Conservation (phyloP, 2,329 filamentous ascomycete species). For the Diaporthe nobilis region DNA sequence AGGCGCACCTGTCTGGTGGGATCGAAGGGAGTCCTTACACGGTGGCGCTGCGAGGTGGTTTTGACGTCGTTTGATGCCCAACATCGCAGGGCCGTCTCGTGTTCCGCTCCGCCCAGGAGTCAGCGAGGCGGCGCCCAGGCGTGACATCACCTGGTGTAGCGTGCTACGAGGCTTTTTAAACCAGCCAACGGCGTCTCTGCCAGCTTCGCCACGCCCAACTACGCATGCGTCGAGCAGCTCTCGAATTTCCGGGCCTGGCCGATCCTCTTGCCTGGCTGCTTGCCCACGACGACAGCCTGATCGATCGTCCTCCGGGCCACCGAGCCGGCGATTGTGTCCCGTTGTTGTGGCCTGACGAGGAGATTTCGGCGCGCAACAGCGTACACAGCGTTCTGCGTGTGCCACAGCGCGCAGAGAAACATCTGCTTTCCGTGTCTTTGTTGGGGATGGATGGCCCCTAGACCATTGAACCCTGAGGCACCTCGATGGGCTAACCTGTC, state of each 20-base stretch:
- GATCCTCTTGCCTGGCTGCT: not conserved
- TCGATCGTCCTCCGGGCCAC: not conserved
- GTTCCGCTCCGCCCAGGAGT: not conserved
- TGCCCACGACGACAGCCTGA: not conserved
- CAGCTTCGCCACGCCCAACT: not conserved
- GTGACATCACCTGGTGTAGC: not conserved
- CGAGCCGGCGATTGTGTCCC: not conserved
- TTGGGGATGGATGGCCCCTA: not conserved
- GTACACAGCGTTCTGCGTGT: not conserved
- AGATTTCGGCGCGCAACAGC: not conserved
- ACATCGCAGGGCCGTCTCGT: not conserved
- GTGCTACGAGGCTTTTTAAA: not conserved
- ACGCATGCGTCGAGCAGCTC: not conserved
- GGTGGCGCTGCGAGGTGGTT: not conserved
- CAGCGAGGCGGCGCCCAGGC: not conserved
- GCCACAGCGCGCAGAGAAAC: not conserved
- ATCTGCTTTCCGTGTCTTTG: conserved; percentile 2
- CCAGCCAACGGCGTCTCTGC: not conserved
- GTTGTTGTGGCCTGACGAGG: not conserved
- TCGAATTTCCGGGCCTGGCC: too few species aligned
- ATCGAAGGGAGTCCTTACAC: not conserved
- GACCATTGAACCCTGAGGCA: not conserved
- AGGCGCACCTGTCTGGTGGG: not conserved
- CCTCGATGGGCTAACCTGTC: not conserved
- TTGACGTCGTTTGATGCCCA: not conserved